Percentiles rank a stretch among this genome's conserved stretches.
Evolutionary conservation across 805 yeast species (phyloP).

Genomic region (Pachysolen tannophilus): DNA sequence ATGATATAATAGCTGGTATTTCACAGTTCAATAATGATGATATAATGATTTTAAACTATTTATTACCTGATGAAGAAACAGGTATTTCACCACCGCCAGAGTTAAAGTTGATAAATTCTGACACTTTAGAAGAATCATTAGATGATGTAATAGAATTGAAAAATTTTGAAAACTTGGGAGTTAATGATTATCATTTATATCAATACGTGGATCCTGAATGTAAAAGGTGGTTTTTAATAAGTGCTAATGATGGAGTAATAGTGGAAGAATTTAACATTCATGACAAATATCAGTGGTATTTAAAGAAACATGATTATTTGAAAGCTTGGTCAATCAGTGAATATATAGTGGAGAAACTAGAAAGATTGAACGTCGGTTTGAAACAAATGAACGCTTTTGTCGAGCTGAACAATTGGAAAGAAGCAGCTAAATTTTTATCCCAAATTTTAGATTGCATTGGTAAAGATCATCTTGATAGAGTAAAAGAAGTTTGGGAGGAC

Average conservation of each 20-base stretch:
- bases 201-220: slow-evolving; percentile 33
- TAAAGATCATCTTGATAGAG: slow-evolving; percentile 13
- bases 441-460: slow-evolving; percentile 25
- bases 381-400: slow-evolving; percentile 40
- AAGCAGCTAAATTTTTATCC: slow-evolving; percentile 43
- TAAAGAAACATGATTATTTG: slow-evolving; percentile 40
- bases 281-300: slow-evolving; percentile 71
- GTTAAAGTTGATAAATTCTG: slow-evolving; percentile 55
- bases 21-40: slow-evolving; percentile 68
- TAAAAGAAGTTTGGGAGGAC: slow-evolving; percentile 44
- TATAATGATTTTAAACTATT: slow-evolving; percentile 50
- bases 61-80: slow-evolving; percentile 26
- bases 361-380: slow-evolving; percentile 51
- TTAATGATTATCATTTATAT: slow-evolving; percentile 74
- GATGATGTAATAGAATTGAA: slow-evolving; percentile 72
- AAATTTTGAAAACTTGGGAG: slow-evolving; percentile 49
- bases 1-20: slow-evolving; percentile 64
- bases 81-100: slow-evolving; percentile 52
- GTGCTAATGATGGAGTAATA: slow-evolving; percentile 75
- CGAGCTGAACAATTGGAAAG: slow-evolving; percentile 40
- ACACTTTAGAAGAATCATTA: slow-evolving; percentile 62
- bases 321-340: slow-evolving; percentile 79
- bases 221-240: slow-evolving; percentile 53
- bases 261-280: slow-evolving; percentile 62
- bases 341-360: slow-evolving; percentile 39